Evolutionary conservation across 192 early-diverging fungal genomes (phyloP).

Genomic region (Coemansia sp.): DNA sequence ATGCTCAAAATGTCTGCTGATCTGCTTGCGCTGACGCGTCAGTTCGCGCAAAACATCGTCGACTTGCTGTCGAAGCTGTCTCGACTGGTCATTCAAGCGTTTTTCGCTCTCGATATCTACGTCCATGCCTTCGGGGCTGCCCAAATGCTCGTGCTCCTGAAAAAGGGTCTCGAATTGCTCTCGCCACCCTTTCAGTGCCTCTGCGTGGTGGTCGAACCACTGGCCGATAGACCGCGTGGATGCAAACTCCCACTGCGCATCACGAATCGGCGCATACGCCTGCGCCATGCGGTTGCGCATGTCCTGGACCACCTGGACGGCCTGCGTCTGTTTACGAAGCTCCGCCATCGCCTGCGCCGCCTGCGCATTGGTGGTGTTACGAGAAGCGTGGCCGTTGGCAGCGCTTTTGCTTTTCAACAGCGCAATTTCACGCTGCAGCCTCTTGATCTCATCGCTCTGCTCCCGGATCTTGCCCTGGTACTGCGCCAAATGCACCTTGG

Average conservation of each 20-base stretch:
- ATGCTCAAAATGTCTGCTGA: slow-evolving; percentile 49
- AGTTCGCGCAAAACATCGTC: slow-evolving; percentile 48
- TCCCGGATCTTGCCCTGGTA: slow-evolving; percentile 65
- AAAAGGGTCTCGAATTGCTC: slow-evolving; percentile 55
- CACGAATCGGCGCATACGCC: slow-evolving; percentile 49
- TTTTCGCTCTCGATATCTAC: slow-evolving; percentile 15
- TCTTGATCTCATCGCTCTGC: slow-evolving; percentile 60
- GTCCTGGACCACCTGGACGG: slow-evolving; percentile 52
- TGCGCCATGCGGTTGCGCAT: slow-evolving; percentile 46
- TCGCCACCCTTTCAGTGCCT: slow-evolving; percentile 44
- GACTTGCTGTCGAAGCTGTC: slow-evolving; percentile 36
- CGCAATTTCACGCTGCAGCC: slow-evolving; percentile 56
- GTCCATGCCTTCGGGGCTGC: slow-evolving; percentile 9
- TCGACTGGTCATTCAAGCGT: not conserved
- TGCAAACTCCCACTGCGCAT: slow-evolving; percentile 53
- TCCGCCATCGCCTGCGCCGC: slow-evolving; percentile 43
- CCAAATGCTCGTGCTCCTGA: slow-evolving; percentile 50
- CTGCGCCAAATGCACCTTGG: slow-evolving; percentile 62
- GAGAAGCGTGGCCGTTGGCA: not conserved
- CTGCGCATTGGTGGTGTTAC: slow-evolving; percentile 11
- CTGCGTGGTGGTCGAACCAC: slow-evolving; percentile 42
- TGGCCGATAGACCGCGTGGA: slow-evolving; percentile 35
- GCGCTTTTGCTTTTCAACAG: slow-evolving; percentile 12
- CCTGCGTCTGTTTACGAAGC: slow-evolving; percentile 48
- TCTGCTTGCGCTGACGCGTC: slow-evolving; percentile 38